Conservation (phyloP, 805 yeast species). For the Brettanomyces naardenensis region DNA sequence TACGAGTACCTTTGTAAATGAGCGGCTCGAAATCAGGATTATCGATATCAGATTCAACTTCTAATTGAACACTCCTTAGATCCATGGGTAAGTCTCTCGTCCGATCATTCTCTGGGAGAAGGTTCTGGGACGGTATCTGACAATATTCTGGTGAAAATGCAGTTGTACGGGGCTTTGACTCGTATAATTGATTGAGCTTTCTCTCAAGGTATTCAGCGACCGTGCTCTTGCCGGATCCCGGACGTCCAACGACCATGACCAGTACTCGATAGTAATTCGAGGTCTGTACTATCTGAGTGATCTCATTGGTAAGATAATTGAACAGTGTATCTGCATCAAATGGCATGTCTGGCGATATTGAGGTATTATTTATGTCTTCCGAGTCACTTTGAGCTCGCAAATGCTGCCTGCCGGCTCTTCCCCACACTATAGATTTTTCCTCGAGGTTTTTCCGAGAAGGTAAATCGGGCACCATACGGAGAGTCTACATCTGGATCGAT, state of each 20-base stretch:
- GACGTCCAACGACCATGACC: constrained; percentile 63
- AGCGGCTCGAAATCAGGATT: background rate
- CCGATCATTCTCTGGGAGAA: background rate
- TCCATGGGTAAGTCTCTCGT: background rate
- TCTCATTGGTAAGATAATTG: constrained; percentile 1
- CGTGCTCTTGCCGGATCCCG: constrained; percentile 84
- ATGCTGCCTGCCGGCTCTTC: too few relatives aligned
- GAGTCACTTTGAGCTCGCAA: too few relatives aligned
- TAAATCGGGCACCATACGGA: too few relatives aligned
- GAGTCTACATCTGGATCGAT: too few relatives aligned
- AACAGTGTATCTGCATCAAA: background rate
- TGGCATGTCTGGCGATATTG: background rate
- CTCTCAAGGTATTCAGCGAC: constrained; percentile 40
- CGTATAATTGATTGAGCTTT: constrained; percentile 24
- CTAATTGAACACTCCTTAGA: background rate
- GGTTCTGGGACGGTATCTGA: background rate
- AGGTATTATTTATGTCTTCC: too few relatives aligned
- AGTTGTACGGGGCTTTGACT: background rate
- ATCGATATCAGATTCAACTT: background rate
- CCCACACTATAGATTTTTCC: too few relatives aligned
- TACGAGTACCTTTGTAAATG: background rate
- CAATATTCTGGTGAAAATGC: background rate
- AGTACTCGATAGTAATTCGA: constrained; percentile 29
- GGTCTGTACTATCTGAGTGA: constrained; percentile 1
- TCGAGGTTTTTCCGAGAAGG: too few relatives aligned